phyloP scores from a whole-genome alignment of 176 grass and related monocot genomes.

The Juncus inflexus region DNA sequence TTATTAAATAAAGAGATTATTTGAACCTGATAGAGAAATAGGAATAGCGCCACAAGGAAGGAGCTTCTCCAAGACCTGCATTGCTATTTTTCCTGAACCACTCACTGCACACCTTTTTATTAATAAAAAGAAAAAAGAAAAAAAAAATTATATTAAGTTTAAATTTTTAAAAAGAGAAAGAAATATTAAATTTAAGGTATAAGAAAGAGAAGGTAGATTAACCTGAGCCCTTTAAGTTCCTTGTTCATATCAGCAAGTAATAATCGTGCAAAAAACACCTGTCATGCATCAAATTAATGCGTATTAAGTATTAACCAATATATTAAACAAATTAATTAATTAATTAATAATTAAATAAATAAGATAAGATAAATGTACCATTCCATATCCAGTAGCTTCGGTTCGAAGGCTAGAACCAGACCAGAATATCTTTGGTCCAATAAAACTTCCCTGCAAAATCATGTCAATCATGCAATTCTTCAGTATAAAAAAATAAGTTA shows the following conservation, averaged over 20 bases:
- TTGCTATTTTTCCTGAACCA: constrained; percentile 97
- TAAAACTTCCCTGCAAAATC: constrained; percentile 97
- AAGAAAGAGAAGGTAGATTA: constrained; percentile 21
- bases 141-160: neutral
- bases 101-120: constrained; percentile 78
- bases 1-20: constrained; percentile 6
- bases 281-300: constrained; percentile 4
- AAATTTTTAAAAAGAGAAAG: neutral
- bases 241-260: constrained; percentile 99
- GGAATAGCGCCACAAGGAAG: constrained; percentile 90
- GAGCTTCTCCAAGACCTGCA: constrained; percentile 99
- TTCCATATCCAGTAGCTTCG: constrained; percentile 97
- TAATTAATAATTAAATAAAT: constrained; percentile 16
- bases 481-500: constrained; percentile 21
- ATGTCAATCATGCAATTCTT: constrained; percentile 43
- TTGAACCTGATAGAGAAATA: constrained; percentile 82
- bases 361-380: constrained; percentile 52
- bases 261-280: constrained; percentile 98
- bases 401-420: constrained; percentile 98
- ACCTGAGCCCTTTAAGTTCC: constrained; percentile 99
- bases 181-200: constrained; percentile 7
- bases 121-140: constrained; percentile 27
- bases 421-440: constrained; percentile 98
- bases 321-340: constrained; percentile 18
- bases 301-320: constrained; percentile 23